These are phyloP conservation scores for Aureococcus anophagefferens DNA, from an alignment of 108 stramenopile species.

Conservation along the genomic window DNA sequence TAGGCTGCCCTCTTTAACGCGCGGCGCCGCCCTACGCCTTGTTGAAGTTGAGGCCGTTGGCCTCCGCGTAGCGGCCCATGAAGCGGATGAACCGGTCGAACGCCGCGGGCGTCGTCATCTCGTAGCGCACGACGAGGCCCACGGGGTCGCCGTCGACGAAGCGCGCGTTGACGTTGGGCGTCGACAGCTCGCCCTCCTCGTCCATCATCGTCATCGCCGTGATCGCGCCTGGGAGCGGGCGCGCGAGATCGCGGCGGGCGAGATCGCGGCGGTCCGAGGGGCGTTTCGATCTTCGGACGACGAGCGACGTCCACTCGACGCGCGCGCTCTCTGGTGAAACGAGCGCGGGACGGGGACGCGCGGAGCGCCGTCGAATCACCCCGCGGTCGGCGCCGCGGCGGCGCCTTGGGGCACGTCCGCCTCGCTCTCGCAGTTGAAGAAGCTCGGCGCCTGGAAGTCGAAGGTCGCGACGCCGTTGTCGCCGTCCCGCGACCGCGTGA, in stretches of 20 bases:
- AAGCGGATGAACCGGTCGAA: constrained; percentile 77
- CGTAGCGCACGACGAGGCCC: constrained; percentile 48
- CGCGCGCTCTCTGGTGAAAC: too few relatives aligned
- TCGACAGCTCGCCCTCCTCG: constrained; percentile 42
- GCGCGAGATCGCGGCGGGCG: too few relatives aligned
- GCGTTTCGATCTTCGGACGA: too few relatives aligned
- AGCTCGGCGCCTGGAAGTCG: constrained; percentile 21
- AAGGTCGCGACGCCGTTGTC: constrained; percentile 60
- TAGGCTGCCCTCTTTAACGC: too few relatives aligned
- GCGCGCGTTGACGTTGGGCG: constrained; percentile 58
- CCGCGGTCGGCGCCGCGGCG: too few relatives aligned
- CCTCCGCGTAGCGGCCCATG: constrained; percentile 68
- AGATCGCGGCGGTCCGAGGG: too few relatives aligned
- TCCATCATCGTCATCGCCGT: not conserved
- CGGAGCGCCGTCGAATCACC: too few relatives aligned
- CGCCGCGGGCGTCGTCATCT: constrained; percentile 59
- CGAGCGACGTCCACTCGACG: too few relatives aligned
- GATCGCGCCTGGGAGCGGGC: too few relatives aligned
- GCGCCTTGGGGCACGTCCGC: not conserved
- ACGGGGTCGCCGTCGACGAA: constrained; percentile 67
- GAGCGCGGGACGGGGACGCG: too few relatives aligned
- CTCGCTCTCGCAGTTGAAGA: not conserved
- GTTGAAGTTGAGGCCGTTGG: constrained; percentile 59
- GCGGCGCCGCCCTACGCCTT: too few relatives aligned
- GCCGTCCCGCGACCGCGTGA: constrained; percentile 47